Evolutionary conservation across 129 eudicot genomes (phyloP), one percentile per base, ranked within the genome.

Genomic region (Saposhnikovia divaricata): DNA sequence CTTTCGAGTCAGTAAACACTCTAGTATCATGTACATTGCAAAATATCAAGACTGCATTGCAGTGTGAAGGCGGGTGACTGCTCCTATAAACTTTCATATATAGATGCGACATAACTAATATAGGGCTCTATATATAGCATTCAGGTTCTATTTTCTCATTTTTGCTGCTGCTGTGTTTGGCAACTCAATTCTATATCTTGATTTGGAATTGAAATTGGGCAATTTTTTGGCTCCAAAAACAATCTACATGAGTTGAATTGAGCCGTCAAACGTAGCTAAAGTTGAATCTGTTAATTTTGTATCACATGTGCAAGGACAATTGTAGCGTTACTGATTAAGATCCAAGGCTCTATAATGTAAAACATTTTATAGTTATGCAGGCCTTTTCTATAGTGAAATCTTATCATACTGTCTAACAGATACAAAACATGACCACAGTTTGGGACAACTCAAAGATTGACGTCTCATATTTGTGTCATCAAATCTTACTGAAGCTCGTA

Each of bases 1-100:
- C 97, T 1, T 86, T 96, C 72, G 99, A 96, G 83, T 89, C 96
- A 9, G 86, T 89, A n/a, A 90, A 85, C 83, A 77, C 88, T 18
- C 89, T 92, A 48, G 88, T 92, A 61, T 92, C 97, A 25, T 80
- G 90, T 81, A 92, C 96, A 21, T 80, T 96, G 83, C 87, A 79
- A 73, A 92, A 87, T 77, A 96, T 96, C 47, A 92, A 92, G 85
- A 86, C 86, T 4, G 90, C 88, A 34, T 81, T 96, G 89, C 89
- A 85, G 78, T 96, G 98, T 82, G 97, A 92, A 77, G 97, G 93
- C 78, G 85, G 86, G 73, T 91, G 77, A 87, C 80, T 76, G 45
- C 25, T 53, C 4, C 74, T 27, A 18, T 43, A 5, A 27, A 37
- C 47, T 68, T 21, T 12, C 46, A 39, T 57, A 76, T 78, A 37